Evolutionary conservation across 768 basidiomycete species (phyloP).

Genomic region (Pholiota conissans): DNA sequence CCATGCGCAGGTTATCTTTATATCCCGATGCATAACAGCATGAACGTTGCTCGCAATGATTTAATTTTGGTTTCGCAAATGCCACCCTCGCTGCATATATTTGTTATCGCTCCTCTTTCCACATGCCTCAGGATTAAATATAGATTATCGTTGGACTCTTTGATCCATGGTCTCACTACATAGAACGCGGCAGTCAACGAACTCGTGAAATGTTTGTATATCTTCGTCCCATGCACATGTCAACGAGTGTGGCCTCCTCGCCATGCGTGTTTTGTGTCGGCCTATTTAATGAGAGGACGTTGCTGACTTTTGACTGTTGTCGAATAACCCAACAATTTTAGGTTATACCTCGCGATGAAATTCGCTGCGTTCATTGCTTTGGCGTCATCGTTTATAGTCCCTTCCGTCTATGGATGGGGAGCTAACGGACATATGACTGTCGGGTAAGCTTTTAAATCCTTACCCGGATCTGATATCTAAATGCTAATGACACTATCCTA

Average conservation of each 20-base stretch:
- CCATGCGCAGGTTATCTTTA: neutral
- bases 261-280: neutral
- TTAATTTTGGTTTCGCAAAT: neutral
- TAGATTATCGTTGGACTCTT: neutral
- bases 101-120: slow-evolving; percentile 17
- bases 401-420: slow-evolving; percentile 38
- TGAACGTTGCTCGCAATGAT: slow-evolving; percentile 2
- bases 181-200: neutral
- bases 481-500: no score
- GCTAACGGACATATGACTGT: slow-evolving; percentile 43
- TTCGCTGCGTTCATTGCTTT: slow-evolving; percentile 1
- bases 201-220: neutral
- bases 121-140: slow-evolving; percentile 6
- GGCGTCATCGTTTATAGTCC: slow-evolving; percentile 11
- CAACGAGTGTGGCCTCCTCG: neutral
- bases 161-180: neutral
- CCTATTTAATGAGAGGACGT: slow-evolving; percentile 10
- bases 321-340: neutral
- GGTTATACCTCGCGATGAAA: slow-evolving; percentile 8
- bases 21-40: neutral
- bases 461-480: neutral
- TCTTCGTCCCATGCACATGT: neutral
- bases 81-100: slow-evolving; percentile 13
- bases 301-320: neutral
- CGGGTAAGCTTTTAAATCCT: slow-evolving; percentile 28